Base-by-base conservation (phyloP, 2,329 filamentous ascomycete species). In the Gaeumannomyces sp. region DNA sequence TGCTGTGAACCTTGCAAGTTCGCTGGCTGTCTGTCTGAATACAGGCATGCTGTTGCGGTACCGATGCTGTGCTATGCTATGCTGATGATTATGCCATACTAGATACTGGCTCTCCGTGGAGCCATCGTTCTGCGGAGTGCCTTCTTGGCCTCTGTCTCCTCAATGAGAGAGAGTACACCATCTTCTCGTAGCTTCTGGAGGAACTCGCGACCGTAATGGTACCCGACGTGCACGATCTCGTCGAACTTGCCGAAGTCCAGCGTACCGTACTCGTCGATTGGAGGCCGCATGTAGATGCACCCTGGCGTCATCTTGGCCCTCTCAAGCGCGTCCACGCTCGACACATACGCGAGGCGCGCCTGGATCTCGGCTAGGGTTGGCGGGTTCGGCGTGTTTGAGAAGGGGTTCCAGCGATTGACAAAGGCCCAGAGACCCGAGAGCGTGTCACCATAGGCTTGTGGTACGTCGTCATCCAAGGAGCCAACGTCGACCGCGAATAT, bases 401-500 rank as follows among this genome's bases (percentile, higher is more conserved):
- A 93, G 0, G 95, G 94, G 71, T 99, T 99, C 95, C 95, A 99
- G 60, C 96, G 87, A 75, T 99, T 99, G 72, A 94, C 79, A 59
- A 96, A 89, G 0, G 94, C 92, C 96, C 96, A 99, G 74, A 96
- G 89, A 1, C 95, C 95, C 0, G 93, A 97, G 0, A 99, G 83
- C 0, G 92, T 94, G 78, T 99, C 95, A 64, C 96, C 95, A 73
- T 96, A 99, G 1, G 85, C 85, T 76, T 99, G 96, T 0, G 95
- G 95, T 0, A 90, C 92, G 73, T 96, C 87, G 72, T 98, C 94
- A 71, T 99, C 94, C 2, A 98, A 81, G 13, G 92, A 89, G 29
- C 96, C 96, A 1, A 99, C 95, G 72, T 99, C 95, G 33, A 99
- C 85, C 1, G 95, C 95, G 74, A 99, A 97, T 68, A 99, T 96